Evolutionary conservation across 305 asterid species (phyloP).

Genomic region (Fraxinus baroniana): DNA sequence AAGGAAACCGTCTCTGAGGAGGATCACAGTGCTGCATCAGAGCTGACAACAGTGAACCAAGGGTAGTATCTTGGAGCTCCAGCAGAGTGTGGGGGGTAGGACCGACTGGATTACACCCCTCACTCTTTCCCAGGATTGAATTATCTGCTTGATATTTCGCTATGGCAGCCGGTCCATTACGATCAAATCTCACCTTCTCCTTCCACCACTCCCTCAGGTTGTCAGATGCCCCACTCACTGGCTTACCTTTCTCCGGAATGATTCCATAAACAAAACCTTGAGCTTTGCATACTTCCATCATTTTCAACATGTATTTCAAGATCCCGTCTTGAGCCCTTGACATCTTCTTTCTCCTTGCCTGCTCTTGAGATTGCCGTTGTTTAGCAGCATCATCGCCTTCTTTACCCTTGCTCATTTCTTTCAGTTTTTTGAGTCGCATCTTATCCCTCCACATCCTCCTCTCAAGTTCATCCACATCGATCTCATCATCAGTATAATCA

Average conservation of each 20-base stretch:
- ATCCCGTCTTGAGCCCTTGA: slow-evolving; percentile 85
- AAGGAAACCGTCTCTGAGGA: slow-evolving; percentile 67
- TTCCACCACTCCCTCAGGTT: slow-evolving; percentile 84
- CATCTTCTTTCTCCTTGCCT: slow-evolving; percentile 82
- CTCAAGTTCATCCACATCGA: slow-evolving; percentile 79
- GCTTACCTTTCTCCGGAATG: slow-evolving; percentile 76
- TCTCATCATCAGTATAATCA: slow-evolving; percentile 80
- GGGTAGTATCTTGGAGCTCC: slow-evolving; percentile 78
- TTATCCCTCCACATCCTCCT: slow-evolving; percentile 85
- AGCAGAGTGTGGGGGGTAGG: slow-evolving; percentile 72
- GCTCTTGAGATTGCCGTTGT: slow-evolving; percentile 70
- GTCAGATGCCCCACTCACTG: slow-evolving; percentile 74
- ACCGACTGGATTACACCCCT: slow-evolving; percentile 40
- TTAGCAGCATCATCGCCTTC: slow-evolving; percentile 42
- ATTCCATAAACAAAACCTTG: slow-evolving; percentile 77
- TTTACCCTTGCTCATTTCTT: slow-evolving; percentile 62
- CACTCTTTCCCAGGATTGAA: slow-evolving; percentile 36
- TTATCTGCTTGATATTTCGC: slow-evolving; percentile 53
- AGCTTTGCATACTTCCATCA: slow-evolving; percentile 86
- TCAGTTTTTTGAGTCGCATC: slow-evolving; percentile 62
- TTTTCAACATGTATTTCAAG: slow-evolving; percentile 76
- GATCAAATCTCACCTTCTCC: slow-evolving; percentile 67
- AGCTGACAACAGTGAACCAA: slow-evolving; percentile 68
- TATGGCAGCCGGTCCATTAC: slow-evolving; percentile 78
- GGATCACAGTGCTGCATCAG: slow-evolving; percentile 79